Percentiles rank a stretch among this genome's conserved stretches.
These are phyloP conservation scores for Tuber magnatum DNA, from an alignment of 495 filamentous ascomycete genomes.

Conservation along the genomic window DNA sequence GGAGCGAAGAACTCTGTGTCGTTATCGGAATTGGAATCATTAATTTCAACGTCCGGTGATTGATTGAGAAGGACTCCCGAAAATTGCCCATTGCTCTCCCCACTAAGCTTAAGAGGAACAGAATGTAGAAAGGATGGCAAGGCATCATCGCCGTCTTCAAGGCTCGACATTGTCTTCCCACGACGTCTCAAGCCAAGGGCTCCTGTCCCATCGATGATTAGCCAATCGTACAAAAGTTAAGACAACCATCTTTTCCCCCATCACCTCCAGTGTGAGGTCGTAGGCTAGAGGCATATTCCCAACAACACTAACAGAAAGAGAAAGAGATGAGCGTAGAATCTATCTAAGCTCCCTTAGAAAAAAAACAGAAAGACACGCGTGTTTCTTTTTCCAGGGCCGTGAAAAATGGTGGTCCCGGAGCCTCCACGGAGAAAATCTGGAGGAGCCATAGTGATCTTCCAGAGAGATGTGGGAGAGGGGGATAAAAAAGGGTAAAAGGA, in stretches of 20 bases:
- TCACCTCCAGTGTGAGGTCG: background rate
- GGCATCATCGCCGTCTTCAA: slow-evolving; percentile 9
- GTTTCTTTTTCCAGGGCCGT: background rate
- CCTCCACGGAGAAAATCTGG: background rate
- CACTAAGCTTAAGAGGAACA: slow-evolving; percentile 7
- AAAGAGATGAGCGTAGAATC: background rate
- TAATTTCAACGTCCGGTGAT: background rate
- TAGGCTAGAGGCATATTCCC: background rate
- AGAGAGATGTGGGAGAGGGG: background rate
- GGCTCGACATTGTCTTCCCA: slow-evolving; percentile 33
- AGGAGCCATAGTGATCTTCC: background rate
- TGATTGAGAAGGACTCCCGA: background rate
- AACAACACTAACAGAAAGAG: background rate
- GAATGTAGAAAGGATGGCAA: slow-evolving; percentile 34
- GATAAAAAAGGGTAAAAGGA: background rate
- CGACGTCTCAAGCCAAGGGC: slow-evolving; percentile 29
- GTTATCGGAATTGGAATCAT: slow-evolving; percentile 4
- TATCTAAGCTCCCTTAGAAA: background rate
- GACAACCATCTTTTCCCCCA: background rate
- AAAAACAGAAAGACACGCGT: too few species aligned
- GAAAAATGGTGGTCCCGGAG: background rate
- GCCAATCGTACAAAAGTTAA: background rate
- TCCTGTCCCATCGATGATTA: slow-evolving; percentile 4
- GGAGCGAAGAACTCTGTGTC: slow-evolving; percentile 14
- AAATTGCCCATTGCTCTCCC: slow-evolving; percentile 15